phyloP scores from a whole-genome alignment of 176 grass and related monocot genomes.

The Ananas comosus region DNA sequence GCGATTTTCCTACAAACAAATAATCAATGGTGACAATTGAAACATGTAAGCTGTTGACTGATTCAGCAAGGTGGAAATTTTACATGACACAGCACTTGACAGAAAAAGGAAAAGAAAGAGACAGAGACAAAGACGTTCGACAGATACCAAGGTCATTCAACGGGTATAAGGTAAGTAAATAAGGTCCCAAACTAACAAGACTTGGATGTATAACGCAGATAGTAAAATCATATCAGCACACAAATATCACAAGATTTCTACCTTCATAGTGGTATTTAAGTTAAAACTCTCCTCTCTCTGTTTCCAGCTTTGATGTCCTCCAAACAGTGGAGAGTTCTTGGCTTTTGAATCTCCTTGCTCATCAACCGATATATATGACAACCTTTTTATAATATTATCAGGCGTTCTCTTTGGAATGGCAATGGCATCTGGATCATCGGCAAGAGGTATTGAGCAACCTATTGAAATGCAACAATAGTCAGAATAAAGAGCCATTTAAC shows the following conservation, averaged over 20 bases:
- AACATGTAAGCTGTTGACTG: no score
- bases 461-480: not conserved
- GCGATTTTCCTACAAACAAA: no score
- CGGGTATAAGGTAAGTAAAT: not conserved
- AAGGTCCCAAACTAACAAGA: not conserved
- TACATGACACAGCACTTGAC: no score
- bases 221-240: not conserved
- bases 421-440: constrained; percentile 51
- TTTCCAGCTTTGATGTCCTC: constrained; percentile 68
- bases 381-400: constrained; percentile 43
- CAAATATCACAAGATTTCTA: constrained; percentile 6
- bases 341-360: constrained; percentile 33
- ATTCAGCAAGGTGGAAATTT: no score
- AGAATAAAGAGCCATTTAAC: not conserved
- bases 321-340: constrained; percentile 55
- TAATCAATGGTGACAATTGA: no score
- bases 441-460: constrained; percentile 75
- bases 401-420: constrained; percentile 66
- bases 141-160: not conserved
- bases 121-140: not conserved
- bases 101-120: not conserved
- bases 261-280: constrained; percentile 83
- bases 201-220: not conserved
- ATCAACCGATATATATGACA: constrained; percentile 54
- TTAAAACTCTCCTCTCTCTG: constrained; percentile 81